phyloP scores from a whole-genome alignment of 495 filamentous ascomycete genomes.

The Lasiosphaeria hispida region DNA sequence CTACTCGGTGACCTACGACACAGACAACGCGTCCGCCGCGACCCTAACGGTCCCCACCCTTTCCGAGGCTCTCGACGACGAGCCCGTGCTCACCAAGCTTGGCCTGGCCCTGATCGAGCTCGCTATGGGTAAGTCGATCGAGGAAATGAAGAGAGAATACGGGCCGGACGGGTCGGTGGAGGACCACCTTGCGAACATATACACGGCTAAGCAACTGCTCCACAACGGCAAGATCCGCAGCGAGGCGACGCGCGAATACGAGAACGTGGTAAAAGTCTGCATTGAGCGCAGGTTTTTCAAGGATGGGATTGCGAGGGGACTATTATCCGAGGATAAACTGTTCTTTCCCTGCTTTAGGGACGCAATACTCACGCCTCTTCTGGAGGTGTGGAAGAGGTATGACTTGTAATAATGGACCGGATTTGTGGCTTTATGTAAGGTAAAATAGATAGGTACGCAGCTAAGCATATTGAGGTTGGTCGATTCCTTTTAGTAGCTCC shows the following conservation, averaged over 20 bases:
- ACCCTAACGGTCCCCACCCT: not conserved
- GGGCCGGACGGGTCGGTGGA: not conserved
- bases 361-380: not conserved
- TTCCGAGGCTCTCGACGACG: not conserved
- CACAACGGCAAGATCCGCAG: not conserved
- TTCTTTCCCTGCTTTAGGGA: not conserved
- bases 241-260: not conserved
- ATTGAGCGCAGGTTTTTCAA: not conserved
- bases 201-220: not conserved
- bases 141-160: not conserved
- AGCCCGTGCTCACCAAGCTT: not conserved
- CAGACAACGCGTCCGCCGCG: not conserved
- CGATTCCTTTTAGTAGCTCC: too few species aligned
- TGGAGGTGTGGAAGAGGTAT: not conserved
- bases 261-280: not conserved
- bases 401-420: too few species aligned
- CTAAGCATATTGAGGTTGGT: too few species aligned
- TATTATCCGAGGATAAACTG: not conserved
- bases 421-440: too few species aligned
- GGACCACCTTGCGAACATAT: not conserved
- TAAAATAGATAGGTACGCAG: too few species aligned
- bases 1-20: not conserved
- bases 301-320: not conserved
- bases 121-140: not conserved
- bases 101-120: conserved; percentile 6